Base-by-base conservation (phyloP, 108 stramenopile genomes). In the Cyclotella cryptica region DNA sequence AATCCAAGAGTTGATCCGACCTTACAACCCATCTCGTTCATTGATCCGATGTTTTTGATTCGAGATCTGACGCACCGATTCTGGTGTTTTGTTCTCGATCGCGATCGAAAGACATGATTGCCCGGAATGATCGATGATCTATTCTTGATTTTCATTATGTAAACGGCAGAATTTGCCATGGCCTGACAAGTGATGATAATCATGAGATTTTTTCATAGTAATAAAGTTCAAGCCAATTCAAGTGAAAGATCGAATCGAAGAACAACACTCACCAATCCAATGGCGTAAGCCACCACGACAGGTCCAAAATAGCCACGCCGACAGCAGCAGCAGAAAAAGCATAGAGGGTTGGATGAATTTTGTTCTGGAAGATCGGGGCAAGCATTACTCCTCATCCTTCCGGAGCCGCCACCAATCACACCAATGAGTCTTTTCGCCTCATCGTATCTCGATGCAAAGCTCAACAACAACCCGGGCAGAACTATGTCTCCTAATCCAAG, bases 401-500 rank as follows among this genome's bases (percentile, higher is more conserved):
- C 67, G 18, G 72, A 54, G 13, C 80, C 80, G 41, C 71, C 72
- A 8, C 57, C 59, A 35, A 85, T 54, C 27, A 85, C 44, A n/a
- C 84, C 86, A 42, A 89, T 66, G 3, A 92, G 58, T 24, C 83
- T 78, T 69, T 86, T 86, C 14, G 88, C 87, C 66, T 82, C 90
- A 65, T 92, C 90, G 51, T 83, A 77, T 14, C 90, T 72, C 13
- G 88, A 84, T 13, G 86, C 79, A 74, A 89, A 92, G 27, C 86
- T 82, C 57, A 97, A 68, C 29, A 97, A 68, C 74, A 96, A 84
- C 1, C 96, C 96, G 4, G 96, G 96, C 61, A 91, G 81, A 39
- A 96, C 86, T 68, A 97, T 96, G 74, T 97, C 96, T 24, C 96
- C 96, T 17, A 97, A 74, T 27, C 96, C 96, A 64, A 97, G 72